A percentile compares a stretch with the other conserved stretches of the same genome.
These are phyloP conservation scores for Solanum chaucha DNA, from an alignment of 257 asterid species.

Conservation along the genomic window DNA sequence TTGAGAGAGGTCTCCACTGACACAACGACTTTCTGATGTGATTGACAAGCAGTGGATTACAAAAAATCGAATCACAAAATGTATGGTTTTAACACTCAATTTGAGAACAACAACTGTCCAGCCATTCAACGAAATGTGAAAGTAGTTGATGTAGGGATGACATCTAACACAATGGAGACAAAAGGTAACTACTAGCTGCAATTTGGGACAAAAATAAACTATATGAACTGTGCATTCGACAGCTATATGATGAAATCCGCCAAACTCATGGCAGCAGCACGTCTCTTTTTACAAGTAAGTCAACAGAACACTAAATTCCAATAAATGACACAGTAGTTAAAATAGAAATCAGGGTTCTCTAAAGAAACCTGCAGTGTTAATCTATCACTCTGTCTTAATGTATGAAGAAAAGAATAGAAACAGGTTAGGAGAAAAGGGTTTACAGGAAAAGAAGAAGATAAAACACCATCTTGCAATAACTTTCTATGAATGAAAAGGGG, in stretches of 20 bases:
- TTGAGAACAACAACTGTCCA: neutral
- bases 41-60: neutral
- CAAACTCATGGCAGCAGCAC: neutral
- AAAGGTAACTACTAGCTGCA: neutral
- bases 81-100: neutral
- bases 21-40: neutral
- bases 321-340: neutral
- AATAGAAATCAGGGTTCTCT: neutral
- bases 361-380: neutral
- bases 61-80: neutral
- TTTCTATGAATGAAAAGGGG: neutral
- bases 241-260: neutral
- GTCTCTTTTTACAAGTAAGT: neutral
- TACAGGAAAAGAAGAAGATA: neutral
- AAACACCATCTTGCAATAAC: neutral
- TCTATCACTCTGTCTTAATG: neutral
- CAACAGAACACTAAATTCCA: neutral
- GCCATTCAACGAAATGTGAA: neutral
- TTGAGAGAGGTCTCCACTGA: neutral
- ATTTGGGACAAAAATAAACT: neutral
- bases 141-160: neutral
- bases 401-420: neutral
- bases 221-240: neutral
- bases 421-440: neutral
- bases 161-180: neutral